A percentile compares a stretch with the other conserved stretches of the same genome.
Conservation (phyloP, 2,329 filamentous ascomycete genomes). For the Cladophialophora immunda region DNA sequence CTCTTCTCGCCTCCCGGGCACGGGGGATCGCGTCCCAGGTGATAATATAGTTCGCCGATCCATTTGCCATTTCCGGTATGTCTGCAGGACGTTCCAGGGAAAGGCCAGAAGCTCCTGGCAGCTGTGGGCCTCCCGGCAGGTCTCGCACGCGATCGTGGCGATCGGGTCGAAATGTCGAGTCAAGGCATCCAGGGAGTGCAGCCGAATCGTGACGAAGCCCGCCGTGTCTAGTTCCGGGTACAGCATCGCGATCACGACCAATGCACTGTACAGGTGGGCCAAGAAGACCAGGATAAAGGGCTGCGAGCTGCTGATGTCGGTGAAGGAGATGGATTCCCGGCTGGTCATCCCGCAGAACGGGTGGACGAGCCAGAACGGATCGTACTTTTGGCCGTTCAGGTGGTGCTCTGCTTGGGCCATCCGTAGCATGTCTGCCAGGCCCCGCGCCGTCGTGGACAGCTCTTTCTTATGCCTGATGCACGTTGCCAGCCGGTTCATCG, state of each 20-base stretch:
- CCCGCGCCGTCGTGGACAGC: slow-evolving; percentile 11
- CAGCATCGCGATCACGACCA: slow-evolving; percentile 18
- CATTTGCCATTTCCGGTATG: slow-evolving; percentile 12
- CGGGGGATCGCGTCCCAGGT: not conserved
- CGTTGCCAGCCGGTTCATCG: slow-evolving; percentile 10
- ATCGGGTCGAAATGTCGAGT: slow-evolving; percentile 11
- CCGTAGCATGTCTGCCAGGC: slow-evolving; percentile 18
- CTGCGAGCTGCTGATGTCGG: slow-evolving; percentile 6
- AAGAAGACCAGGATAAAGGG: slow-evolving; percentile 20
- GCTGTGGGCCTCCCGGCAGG: slow-evolving; percentile 7
- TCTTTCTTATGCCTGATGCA: slow-evolving; percentile 13
- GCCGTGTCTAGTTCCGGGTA: slow-evolving; percentile 21
- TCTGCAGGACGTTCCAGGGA: slow-evolving; percentile 13
- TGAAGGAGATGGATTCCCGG: slow-evolving; percentile 12
- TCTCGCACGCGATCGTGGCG: slow-evolving; percentile 7
- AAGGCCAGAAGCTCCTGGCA: slow-evolving; percentile 17
- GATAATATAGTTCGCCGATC: not conserved
- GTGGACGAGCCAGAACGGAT: slow-evolving; percentile 22
- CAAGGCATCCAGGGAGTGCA: slow-evolving; percentile 15
- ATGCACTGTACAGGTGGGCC: slow-evolving; percentile 21
- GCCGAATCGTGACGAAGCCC: slow-evolving; percentile 10
- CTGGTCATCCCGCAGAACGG: slow-evolving; percentile 20
- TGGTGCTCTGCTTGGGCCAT: slow-evolving; percentile 16
- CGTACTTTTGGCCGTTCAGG: slow-evolving; percentile 6
- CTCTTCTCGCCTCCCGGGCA: not conserved